Base-by-base conservation (phyloP, 2,329 filamentous ascomycete species). In the Pyrenochaeta sp. region DNA sequence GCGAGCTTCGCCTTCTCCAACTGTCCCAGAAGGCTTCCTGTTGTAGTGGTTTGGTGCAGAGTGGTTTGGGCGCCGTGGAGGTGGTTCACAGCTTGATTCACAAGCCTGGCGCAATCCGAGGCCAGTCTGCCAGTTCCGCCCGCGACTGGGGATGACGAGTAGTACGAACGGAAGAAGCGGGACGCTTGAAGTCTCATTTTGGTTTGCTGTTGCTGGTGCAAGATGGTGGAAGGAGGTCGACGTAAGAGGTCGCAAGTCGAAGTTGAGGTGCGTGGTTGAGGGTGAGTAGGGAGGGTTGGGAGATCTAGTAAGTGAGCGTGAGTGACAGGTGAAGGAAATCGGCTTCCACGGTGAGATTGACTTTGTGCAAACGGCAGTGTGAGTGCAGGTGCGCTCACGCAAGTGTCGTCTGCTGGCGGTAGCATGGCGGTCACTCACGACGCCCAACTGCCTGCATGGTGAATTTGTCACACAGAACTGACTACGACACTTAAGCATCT, bases 21-120 rank as follows among this genome's bases (percentile, higher is more conserved):
- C 11, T 20, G 36, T 17, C 15, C 15, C 9, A 24, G 41, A 20
- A 41, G 15, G 26, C 32, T 36, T 15, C 46, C 47, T 35, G 41
- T 15, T 7, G 49, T 26, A 11, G 41, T 32, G 6, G 35, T 40
- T 22, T 50, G 38, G 36, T 37, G 40, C 17, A 41, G 36, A 6
- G 26, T 23, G 4, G 38, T 27, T 26, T 37, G 35, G 14, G 26
- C 37, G 1, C 20, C 27, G 13, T 45, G 41, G n/a, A 40, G 19
- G 15, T 35, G 14, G n/a, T 37, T 41, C 7, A 37, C 14, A 10
- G 32, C 21, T 14, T 40, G 36, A 20, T 31, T 29, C 18, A 29
- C 27, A 20, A 13, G 28, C 28, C 22, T 29, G 36, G 18, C n/a
- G 19, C 8, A 21, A 18, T 34, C 41, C 11, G 36, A 17, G 10